Percentiles rank a stretch among this genome's conserved stretches.
phyloP scores from a whole-genome alignment of 1,139 yeast genomes.

The Lodderomyces oxycetoniae region DNA sequence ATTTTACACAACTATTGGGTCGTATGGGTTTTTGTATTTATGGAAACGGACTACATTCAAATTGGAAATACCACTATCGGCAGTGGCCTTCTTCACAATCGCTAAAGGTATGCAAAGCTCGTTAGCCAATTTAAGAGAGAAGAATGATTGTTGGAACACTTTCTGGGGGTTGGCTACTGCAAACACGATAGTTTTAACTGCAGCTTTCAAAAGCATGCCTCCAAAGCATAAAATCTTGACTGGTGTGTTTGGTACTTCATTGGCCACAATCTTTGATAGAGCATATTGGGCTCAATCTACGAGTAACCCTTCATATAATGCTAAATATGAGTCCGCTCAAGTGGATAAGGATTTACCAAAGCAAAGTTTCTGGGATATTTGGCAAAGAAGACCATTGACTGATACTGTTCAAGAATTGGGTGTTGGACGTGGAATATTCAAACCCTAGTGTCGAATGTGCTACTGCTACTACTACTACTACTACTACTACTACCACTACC shows the following conservation, averaged over 20 bases:
- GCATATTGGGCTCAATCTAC: slow-evolving; percentile 42
- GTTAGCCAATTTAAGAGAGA: slow-evolving; percentile 43
- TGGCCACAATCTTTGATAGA: slow-evolving; percentile 39
- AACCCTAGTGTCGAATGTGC: slow-evolving; percentile 24
- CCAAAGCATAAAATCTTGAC: slow-evolving; percentile 39
- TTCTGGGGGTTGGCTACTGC: slow-evolving; percentile 45
- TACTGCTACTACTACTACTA: too few relatives aligned
- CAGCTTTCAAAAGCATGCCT: slow-evolving; percentile 42
- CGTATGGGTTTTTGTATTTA: slow-evolving; percentile 45
- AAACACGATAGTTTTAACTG: slow-evolving; percentile 38
- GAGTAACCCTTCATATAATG: slow-evolving; percentile 37
- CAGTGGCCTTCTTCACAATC: slow-evolving; percentile 40
- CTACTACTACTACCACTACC: too few relatives aligned
- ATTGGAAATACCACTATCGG: slow-evolving; percentile 37
- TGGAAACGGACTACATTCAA: slow-evolving; percentile 48
- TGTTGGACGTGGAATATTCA: slow-evolving; percentile 52
- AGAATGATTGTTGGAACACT: slow-evolving; percentile 48
- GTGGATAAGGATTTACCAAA: slow-evolving; percentile 34
- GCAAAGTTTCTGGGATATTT: slow-evolving; percentile 80
- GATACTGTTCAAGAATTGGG: slow-evolving; percentile 79
- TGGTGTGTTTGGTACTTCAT: slow-evolving; percentile 38
- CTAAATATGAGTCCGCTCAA: slow-evolving; percentile 34
- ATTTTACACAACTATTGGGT: slow-evolving; percentile 45
- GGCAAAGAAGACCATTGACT: slow-evolving; percentile 76
- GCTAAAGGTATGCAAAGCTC: slow-evolving; percentile 29